These are phyloP conservation scores for Mycena epipterygia DNA, from an alignment of 768 basidiomycete species.

Conservation along the genomic window DNA sequence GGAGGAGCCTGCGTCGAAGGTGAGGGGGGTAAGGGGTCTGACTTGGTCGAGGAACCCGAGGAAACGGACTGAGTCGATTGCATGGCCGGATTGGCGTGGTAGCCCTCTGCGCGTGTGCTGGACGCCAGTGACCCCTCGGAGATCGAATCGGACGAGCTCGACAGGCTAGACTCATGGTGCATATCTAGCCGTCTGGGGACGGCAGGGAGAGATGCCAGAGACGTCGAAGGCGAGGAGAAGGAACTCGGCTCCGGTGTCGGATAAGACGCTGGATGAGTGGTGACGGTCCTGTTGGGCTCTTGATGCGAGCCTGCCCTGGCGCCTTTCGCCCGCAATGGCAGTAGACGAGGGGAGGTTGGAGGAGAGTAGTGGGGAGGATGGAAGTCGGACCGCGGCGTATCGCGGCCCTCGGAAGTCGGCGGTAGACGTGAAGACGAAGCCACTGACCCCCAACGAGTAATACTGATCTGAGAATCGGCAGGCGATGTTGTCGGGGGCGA, in stretches of 20 bases:
- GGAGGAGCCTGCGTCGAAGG: not conserved
- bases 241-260: conserved; percentile 16
- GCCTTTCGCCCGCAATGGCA: not conserved
- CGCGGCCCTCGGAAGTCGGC: not conserved
- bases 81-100: conserved; percentile 13
- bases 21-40: conserved; percentile 1
- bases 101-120: not conserved
- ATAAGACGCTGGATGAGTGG: conserved; percentile 6
- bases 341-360: conserved; percentile 9
- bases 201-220: not conserved
- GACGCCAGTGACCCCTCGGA: conserved; percentile 7
- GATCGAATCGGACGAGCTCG: conserved; percentile 24
- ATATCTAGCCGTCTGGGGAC: not conserved
- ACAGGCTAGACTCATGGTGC: not conserved
- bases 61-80: conserved; percentile 20
- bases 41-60: conserved; percentile 9
- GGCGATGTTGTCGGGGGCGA: conserved; percentile 17
- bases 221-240: conserved; percentile 19
- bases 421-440: conserved; percentile 30
- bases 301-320: not conserved
- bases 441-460: conserved; percentile 13
- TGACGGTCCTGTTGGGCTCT: not conserved
- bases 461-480: not conserved
- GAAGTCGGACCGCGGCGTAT: conserved; percentile 4
- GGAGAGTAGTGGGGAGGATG: conserved; percentile 31